These are phyloP conservation scores for Fusarium bactridioides DNA, from an alignment of 2,329 filamentous ascomycete genomes.

Conservation along the genomic window DNA sequence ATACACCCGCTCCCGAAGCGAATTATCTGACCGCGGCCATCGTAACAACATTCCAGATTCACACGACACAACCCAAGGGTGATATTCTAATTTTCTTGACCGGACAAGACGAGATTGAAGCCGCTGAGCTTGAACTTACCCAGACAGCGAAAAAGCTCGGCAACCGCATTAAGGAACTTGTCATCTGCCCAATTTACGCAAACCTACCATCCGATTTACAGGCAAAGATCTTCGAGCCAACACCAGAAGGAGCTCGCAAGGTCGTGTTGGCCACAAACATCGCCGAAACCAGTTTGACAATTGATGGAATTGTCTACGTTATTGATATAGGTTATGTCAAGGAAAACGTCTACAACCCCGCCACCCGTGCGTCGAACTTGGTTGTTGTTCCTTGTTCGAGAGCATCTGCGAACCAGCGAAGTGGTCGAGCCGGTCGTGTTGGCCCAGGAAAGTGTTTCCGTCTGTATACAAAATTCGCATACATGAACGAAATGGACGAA, in stretches of 20 bases:
- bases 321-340: slow-evolving; percentile 97
- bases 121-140: slow-evolving; percentile 81
- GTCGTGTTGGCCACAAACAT: slow-evolving; percentile 97
- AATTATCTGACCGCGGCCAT: slow-evolving; percentile 93
- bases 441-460: slow-evolving; percentile 93
- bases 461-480: slow-evolving; percentile 91
- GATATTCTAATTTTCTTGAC: slow-evolving; percentile 96
- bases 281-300: slow-evolving; percentile 93
- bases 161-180: slow-evolving; percentile 81
- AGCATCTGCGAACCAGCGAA: slow-evolving; percentile 91
- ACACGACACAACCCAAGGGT: slow-evolving; percentile 82
- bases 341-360: slow-evolving; percentile 91
- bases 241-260: slow-evolving; percentile 84
- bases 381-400: slow-evolving; percentile 91
- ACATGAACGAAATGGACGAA: slow-evolving; percentile 94
- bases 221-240: slow-evolving; percentile 92
- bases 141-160: slow-evolving; percentile 90
- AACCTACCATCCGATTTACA: slow-evolving; percentile 92
- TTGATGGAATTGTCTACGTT: slow-evolving; percentile 95
- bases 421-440: slow-evolving; percentile 90
- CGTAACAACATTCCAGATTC: slow-evolving; percentile 94
- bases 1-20: slow-evolving; percentile 88
- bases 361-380: slow-evolving; percentile 90
- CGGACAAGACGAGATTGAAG: slow-evolving; percentile 95
- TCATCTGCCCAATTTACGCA: slow-evolving; percentile 93